Conservation (phyloP, 164 flowering plant genomes). For the Chimonanthus praecox region DNA sequence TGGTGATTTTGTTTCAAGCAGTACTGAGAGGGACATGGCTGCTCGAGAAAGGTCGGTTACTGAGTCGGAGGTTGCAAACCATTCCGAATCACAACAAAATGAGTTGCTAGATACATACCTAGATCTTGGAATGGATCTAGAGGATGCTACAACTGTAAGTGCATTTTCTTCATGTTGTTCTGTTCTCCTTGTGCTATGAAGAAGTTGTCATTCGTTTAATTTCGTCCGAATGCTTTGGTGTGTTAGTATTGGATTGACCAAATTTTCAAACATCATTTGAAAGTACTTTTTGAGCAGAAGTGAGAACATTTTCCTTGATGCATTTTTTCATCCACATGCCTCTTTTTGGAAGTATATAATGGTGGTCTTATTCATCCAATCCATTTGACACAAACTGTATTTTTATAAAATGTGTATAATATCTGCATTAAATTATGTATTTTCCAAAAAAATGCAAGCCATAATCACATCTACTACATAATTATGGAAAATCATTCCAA, state of each 20-base stretch:
- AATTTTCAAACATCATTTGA: too few species aligned
- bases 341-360: too few species aligned
- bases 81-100: slow-evolving; percentile 12
- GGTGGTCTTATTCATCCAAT: too few species aligned
- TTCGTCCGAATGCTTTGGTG: background rate
- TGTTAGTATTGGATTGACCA: background rate
- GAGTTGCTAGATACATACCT: slow-evolving; percentile 34
- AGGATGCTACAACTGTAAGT: slow-evolving; percentile 40
- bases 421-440: too few species aligned
- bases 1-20: slow-evolving; percentile 47
- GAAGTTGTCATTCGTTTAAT: background rate
- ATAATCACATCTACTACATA: too few species aligned
- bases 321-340: too few species aligned
- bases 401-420: too few species aligned
- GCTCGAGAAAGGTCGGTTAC: slow-evolving; percentile 33
- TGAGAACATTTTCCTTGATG: too few species aligned
- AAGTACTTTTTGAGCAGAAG: too few species aligned
- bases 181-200: background rate
- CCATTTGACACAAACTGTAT: too few species aligned
- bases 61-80: slow-evolving; percentile 36
- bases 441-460: too few species aligned
- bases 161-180: background rate
- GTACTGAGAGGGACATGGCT: slow-evolving; percentile 46
- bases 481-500: too few species aligned
- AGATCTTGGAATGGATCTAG: slow-evolving; percentile 41